Base-by-base conservation (phyloP, 2,329 filamentous ascomycete species). In the Xylaria polymorpha region DNA sequence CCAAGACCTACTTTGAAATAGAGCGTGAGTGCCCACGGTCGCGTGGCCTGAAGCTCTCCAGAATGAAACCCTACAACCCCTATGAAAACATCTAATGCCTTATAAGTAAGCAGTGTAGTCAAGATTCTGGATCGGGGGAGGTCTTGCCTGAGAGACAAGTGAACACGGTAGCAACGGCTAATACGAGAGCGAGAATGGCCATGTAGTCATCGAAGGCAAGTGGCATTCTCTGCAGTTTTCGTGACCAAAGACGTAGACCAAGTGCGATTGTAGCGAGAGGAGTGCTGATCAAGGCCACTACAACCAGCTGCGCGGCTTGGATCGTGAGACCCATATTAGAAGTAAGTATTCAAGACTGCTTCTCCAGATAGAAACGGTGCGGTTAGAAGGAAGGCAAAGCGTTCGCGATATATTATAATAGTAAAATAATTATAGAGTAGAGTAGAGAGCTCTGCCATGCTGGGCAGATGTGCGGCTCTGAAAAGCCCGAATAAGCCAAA, bases 181-280 rank as follows among this genome's bases (percentile, higher is more conserved):
- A 37, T 55, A n/a, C 7, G 3, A 55, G 6, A n/a, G 70, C 70
- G 3, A 61, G 15, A 41, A 72, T 64, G 35, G 48, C 65, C 63
- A 67, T 69, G 46, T 72, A 72, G 43, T 72, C 71, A 50, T 68
- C 70, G 46, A 74, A 71, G 8, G 43, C 63, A 53, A 74, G 63
- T 7, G 46, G 1, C 2, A 35, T 8, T 4, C 43, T 48, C 48
- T 50, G 15, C 4, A 72, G 35, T 12, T 9, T 39, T 20, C 71
- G 61, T 15, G 67, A 71, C 71, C 72, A 74, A 0, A 74, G 14
- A 14, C 72, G 64, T 0, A 72, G 41, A 3, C 43, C 65, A 18
- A 74, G 53, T 0, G 65, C 55, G 3, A 61, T n/a, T 7, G 69
- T 7, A 1, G 68, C n/a, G 4, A 72, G 43, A 3, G 44, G 39